Percentiles rank a stretch among this genome's conserved stretches.
These are phyloP conservation scores for Hamigera avellanea DNA, from an alignment of 495 filamentous ascomycete genomes.

Conservation along the genomic window DNA sequence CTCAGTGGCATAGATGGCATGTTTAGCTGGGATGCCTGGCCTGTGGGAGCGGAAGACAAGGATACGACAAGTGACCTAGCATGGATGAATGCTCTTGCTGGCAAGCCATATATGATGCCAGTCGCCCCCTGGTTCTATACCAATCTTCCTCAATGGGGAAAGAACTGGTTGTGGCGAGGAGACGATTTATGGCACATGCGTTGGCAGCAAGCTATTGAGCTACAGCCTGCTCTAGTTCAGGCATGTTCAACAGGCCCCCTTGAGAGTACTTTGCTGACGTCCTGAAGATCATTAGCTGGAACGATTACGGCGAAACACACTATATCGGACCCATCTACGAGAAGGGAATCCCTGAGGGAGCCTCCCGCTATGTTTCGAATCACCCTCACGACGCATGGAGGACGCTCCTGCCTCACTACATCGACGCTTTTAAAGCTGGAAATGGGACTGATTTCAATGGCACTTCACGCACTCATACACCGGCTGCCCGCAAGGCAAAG, in stretches of 20 bases:
- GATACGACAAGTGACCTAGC: conserved; percentile 38
- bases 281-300: conserved; percentile 47
- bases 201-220: conserved; percentile 54
- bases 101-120: conserved; percentile 69
- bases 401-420: conserved; percentile 49
- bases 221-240: conserved; percentile 55
- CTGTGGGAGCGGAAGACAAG: conserved; percentile 44
- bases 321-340: conserved; percentile 52
- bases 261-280: background rate
- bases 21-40: conserved; percentile 70
- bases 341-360: conserved; percentile 37
- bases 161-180: conserved; percentile 65
- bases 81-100: conserved; percentile 36
- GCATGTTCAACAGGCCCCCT: conserved; percentile 16
- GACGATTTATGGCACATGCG: conserved; percentile 65
- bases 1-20: conserved; percentile 46
- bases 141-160: conserved; percentile 54
- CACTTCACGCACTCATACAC: background rate
- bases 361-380: conserved; percentile 34
- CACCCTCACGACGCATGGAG: conserved; percentile 46
- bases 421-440: conserved; percentile 48
- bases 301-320: conserved; percentile 67
- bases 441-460: conserved; percentile 13
- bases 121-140: conserved; percentile 69
- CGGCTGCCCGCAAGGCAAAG: conserved; percentile 1